phyloP scores from a whole-genome alignment of 371 early-diverging fungal species.

The Saksenaea vasiformis region DNA sequence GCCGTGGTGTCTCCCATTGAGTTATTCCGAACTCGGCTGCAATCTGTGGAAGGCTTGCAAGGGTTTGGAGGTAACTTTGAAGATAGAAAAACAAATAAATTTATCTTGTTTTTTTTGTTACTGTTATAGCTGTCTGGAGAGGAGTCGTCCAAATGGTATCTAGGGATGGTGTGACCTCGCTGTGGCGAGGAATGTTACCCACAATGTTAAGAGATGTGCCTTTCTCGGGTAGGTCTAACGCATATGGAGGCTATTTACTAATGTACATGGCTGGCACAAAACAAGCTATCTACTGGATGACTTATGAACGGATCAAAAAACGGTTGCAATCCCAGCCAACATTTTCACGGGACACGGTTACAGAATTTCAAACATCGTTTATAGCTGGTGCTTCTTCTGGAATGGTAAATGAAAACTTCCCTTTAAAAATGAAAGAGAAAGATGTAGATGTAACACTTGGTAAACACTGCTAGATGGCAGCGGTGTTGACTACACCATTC shows the following conservation, averaged over 20 bases:
- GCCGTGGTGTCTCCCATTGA: slow-evolving; percentile 89
- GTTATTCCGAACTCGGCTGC: slow-evolving; percentile 90
- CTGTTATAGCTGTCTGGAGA: slow-evolving; percentile 48
- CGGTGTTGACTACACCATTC: slow-evolving; percentile 93
- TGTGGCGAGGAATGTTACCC: slow-evolving; percentile 74
- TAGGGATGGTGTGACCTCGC: slow-evolving; percentile 62
- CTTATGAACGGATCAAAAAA: slow-evolving; percentile 76
- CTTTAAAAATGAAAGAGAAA: neutral
- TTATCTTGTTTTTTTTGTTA: neutral
- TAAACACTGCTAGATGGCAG: slow-evolving; percentile 65
- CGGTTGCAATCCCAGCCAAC: slow-evolving; percentile 2
- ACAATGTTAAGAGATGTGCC: slow-evolving; percentile 55
- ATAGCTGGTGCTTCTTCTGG: slow-evolving; percentile 81
- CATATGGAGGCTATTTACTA: neutral
- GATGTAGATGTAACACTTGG: neutral
- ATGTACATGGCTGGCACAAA: neutral
- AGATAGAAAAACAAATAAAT: neutral
- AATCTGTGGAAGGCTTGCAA: slow-evolving; percentile 61
- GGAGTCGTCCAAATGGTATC: slow-evolving; percentile 68
- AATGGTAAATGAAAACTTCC: slow-evolving; percentile 49
- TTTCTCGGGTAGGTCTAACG: slow-evolving; percentile 28
- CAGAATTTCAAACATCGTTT: slow-evolving; percentile 64
- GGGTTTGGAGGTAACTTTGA: slow-evolving; percentile 43
- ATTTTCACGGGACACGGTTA: slow-evolving; percentile 19
- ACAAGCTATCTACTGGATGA: slow-evolving; percentile 88